phyloP scores from a whole-genome alignment of 305 asterid genomes.

The Petunia hybrid region DNA sequence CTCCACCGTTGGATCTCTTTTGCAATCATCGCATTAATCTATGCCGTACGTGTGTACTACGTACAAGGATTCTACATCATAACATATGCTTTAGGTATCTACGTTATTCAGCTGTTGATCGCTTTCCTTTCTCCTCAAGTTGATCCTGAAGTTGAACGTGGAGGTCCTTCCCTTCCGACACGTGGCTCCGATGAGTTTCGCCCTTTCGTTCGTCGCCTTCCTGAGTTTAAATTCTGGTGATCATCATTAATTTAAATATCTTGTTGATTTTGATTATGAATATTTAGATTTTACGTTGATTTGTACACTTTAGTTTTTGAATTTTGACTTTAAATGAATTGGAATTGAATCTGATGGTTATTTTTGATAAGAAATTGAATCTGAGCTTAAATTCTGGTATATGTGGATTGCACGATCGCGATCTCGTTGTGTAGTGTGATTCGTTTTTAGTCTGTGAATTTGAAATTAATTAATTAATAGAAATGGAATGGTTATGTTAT shows the following conservation, averaged over 20 bases:
- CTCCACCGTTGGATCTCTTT: constrained; percentile 85
- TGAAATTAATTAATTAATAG: no score
- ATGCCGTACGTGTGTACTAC: constrained; percentile 72
- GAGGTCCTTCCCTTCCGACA: constrained; percentile 82
- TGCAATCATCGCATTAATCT: constrained; percentile 58
- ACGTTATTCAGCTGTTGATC: constrained; percentile 83
- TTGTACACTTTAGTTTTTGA: background rate
- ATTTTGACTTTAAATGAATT: background rate
- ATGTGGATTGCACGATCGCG: no score
- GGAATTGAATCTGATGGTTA: background rate
- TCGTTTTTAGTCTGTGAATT: no score
- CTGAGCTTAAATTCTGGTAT: background rate
- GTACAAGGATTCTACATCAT: constrained; percentile 90
- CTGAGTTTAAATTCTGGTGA: constrained; percentile 97
- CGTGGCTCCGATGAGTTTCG: constrained; percentile 98
- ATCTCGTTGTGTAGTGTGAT: no score
- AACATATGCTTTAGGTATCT: constrained; percentile 91
- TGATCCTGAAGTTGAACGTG: constrained; percentile 80
- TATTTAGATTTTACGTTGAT: constrained; percentile 3
- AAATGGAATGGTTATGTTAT: no score
- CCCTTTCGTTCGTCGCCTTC: constrained; percentile 97
- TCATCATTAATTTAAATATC: background rate
- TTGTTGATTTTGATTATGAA: background rate
- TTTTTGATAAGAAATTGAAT: background rate
- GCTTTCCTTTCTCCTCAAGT: constrained; percentile 97